phyloP scores from a whole-genome alignment of 805 yeast genomes.

The Pichia deserticola region DNA sequence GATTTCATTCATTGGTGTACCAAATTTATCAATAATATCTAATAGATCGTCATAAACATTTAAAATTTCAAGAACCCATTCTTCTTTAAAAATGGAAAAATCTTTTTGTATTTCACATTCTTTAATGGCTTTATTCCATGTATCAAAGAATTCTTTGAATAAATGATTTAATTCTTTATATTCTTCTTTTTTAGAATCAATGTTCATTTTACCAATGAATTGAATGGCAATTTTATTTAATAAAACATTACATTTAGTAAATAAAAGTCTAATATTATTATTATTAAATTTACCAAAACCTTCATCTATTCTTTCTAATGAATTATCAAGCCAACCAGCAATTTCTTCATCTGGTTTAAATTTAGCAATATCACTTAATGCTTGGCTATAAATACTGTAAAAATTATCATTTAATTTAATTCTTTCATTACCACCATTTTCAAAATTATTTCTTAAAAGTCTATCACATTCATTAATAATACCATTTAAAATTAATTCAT shows the following conservation, averaged over 20 bases:
- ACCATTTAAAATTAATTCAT: conserved; percentile 67
- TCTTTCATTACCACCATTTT: conserved; percentile 26
- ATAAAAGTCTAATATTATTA: conserved; percentile 36
- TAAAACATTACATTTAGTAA: conserved; percentile 49
- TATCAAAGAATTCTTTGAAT: conserved; percentile 39
- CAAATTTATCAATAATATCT: conserved; percentile 62
- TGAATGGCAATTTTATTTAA: conserved; percentile 55
- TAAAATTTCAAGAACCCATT: conserved; percentile 41
- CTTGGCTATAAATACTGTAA: conserved; percentile 66
- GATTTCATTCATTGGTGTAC: conserved; percentile 50
- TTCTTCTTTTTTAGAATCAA: conserved; percentile 31
- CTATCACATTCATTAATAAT: conserved; percentile 90
- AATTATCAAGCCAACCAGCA: conserved; percentile 50
- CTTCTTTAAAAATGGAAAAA: conserved; percentile 18
- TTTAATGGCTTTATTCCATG: conserved; percentile 38
- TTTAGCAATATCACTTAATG: conserved; percentile 56
- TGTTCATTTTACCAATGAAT: conserved; percentile 42
- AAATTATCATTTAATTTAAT: conserved; percentile 41
- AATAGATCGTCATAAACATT: conserved; percentile 59
- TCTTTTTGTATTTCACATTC: conserved; percentile 19
- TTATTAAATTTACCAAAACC: conserved; percentile 48
- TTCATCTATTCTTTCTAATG: conserved; percentile 57
- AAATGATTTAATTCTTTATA: conserved; percentile 31
- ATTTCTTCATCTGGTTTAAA: conserved; percentile 31
- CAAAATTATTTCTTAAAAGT: conserved; percentile 43